These are phyloP conservation scores for Pinus tabuliformis DNA, from an alignment of 75 land plant species.

Conservation along the genomic window DNA sequence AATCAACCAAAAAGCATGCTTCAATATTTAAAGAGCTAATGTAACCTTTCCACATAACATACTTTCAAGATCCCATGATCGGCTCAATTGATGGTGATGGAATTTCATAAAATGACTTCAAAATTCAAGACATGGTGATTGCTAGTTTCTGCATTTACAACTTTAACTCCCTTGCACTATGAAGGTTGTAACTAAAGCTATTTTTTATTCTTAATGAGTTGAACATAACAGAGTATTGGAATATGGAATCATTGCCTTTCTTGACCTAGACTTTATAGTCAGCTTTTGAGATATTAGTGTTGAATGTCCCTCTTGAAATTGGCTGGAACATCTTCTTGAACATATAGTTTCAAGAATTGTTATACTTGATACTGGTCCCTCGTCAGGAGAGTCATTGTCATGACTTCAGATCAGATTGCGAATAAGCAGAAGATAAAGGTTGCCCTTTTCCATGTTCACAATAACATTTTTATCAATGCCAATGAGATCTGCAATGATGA, in stretches of 20 bases:
- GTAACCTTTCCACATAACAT: background rate
- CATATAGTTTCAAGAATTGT: background rate
- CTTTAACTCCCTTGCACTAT: background rate
- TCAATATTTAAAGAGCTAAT: background rate
- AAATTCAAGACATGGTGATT: constrained; percentile 3
- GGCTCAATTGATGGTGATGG: background rate
- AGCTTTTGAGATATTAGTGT: background rate
- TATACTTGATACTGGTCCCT: background rate
- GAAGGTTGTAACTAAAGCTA: background rate
- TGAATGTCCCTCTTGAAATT: constrained; percentile 2
- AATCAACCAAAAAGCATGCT: background rate
- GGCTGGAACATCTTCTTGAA: background rate
- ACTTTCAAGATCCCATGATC: background rate
- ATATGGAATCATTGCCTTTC: background rate
- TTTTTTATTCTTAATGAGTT: background rate
- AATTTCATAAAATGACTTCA: background rate
- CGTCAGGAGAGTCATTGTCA: constrained; percentile 38
- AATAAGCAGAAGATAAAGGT: background rate
- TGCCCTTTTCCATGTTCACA: background rate
- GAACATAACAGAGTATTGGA: background rate
- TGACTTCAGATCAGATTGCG: constrained; percentile 22
- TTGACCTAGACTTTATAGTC: background rate
- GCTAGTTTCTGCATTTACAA: background rate
- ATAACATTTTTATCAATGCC: background rate
- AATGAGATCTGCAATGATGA: background rate